phyloP scores from a whole-genome alignment of 2,329 filamentous ascomycete genomes.

The Juglanconis sp. region DNA sequence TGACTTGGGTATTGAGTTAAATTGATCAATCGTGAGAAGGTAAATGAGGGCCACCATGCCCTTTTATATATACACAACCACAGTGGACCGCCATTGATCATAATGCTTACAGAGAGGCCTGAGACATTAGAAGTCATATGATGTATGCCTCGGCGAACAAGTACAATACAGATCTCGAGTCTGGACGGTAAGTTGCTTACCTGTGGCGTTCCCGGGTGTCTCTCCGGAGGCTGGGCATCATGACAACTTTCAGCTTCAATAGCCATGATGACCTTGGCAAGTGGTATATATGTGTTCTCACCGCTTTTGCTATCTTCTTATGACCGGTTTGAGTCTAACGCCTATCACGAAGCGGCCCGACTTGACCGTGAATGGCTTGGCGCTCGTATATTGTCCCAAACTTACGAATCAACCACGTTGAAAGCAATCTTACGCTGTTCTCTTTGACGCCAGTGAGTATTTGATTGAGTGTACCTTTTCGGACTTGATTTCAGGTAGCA shows the following conservation, averaged over 20 bases:
- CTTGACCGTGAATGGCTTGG: neutral
- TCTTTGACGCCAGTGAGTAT: too few relatives aligned
- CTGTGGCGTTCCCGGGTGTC: neutral
- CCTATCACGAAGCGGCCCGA: neutral
- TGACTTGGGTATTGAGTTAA: too few relatives aligned
- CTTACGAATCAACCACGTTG: neutral
- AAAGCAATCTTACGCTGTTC: neutral
- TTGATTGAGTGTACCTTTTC: too few relatives aligned
- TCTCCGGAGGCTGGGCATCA: neutral
- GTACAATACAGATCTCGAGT: neutral
- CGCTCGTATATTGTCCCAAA: neutral
- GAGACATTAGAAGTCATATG: neutral
- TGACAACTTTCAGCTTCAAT: neutral
- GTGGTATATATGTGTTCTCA: neutral
- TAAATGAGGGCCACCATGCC: too few relatives aligned
- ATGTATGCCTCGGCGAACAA: neutral
- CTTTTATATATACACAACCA: too few relatives aligned
- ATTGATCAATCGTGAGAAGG: too few relatives aligned
- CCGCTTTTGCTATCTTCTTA: neutral
- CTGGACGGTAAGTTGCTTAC: neutral
- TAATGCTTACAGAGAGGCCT: too few relatives aligned
- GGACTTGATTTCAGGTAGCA: too few relatives aligned
- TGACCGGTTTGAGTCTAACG: too few relatives aligned
- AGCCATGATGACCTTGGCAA: neutral
- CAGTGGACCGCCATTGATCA: too few relatives aligned